These are phyloP conservation scores for Cytospora paraplurivora DNA, from an alignment of 2,329 filamentous ascomycete genomes.

Conservation along the genomic window DNA sequence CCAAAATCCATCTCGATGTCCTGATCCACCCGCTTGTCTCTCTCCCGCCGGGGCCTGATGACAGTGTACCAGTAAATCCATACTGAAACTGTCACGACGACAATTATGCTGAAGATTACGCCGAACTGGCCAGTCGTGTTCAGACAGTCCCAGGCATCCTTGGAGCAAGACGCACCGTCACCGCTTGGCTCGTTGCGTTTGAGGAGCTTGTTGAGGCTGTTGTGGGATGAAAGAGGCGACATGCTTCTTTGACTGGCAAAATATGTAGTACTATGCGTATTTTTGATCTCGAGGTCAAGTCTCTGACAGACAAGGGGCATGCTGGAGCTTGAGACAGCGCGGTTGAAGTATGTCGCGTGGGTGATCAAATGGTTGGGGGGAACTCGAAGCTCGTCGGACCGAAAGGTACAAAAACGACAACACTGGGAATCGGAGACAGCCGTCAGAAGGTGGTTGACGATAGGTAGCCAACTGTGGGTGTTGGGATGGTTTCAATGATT, in stretches of 20 bases:
- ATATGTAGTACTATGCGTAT: background rate
- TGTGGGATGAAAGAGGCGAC: slow-evolving; percentile 17
- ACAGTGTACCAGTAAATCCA: slow-evolving; percentile 39
- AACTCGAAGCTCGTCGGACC: background rate
- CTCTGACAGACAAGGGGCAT: background rate
- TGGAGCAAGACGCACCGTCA: slow-evolving; percentile 28
- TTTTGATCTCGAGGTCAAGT: background rate
- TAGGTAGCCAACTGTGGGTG: background rate
- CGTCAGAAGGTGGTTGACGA: background rate
- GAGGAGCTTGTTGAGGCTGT: slow-evolving; percentile 30
- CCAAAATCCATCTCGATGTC: slow-evolving; percentile 15
- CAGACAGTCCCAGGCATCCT: slow-evolving; percentile 45
- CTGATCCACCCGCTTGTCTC: slow-evolving; percentile 16
- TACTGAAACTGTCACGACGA: slow-evolving; percentile 35
- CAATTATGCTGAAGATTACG: slow-evolving; percentile 42
- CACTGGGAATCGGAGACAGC: background rate
- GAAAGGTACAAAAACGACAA: background rate
- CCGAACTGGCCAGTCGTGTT: slow-evolving; percentile 42
- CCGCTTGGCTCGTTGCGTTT: slow-evolving; percentile 16
- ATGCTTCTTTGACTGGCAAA: background rate
- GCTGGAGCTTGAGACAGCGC: background rate
- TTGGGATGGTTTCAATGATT: background rate
- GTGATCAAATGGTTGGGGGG: background rate
- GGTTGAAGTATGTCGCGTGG: background rate
- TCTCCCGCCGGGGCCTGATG: slow-evolving; percentile 25